Percentiles rank a stretch among this genome's conserved stretches.
These are phyloP conservation scores for Lobulomyces angularis DNA, from an alignment of 192 early-diverging fungal genomes.

Conservation along the genomic window DNA sequence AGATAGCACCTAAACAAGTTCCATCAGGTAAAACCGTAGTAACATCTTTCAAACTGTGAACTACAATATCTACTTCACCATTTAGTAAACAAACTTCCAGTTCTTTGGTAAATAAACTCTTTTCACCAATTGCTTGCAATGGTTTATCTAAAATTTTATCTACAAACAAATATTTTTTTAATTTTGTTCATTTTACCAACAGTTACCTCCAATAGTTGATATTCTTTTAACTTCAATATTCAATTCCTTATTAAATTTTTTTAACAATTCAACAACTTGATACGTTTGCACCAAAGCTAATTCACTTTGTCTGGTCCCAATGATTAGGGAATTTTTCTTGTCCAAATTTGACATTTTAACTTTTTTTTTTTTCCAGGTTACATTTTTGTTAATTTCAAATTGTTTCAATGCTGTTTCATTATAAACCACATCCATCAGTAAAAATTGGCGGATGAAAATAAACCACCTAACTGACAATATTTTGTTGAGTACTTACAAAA, in stretches of 20 bases:
- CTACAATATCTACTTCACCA: conserved; percentile 64
- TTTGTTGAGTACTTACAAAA: no score
- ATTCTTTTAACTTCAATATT: conserved; percentile 29
- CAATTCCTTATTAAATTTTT: conserved; percentile 16
- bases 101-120: conserved; percentile 83
- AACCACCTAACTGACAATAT: no score
- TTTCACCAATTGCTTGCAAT: conserved; percentile 81
- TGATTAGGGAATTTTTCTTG: no score
- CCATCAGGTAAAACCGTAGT: conserved; percentile 71
- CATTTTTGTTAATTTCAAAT: no score
- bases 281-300: conserved; percentile 79
- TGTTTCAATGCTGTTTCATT: no score
- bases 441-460: no score
- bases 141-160: conserved; percentile 76
- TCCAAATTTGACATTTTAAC: no score
- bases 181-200: not conserved
- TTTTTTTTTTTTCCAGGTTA: no score
- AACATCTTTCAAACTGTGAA: conserved; percentile 91
- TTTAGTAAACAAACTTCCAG: conserved; percentile 65
- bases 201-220: conserved; percentile 25
- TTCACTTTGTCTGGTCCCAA: conserved; percentile 78
- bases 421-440: no score
- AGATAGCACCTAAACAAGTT: conserved; percentile 69
- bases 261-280: conserved; percentile 47
- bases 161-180: conserved; percentile 49